Evolutionary conservation across 2,329 filamentous ascomycete species (phyloP).

Genomic region (Coleophoma cylindrospora): DNA sequence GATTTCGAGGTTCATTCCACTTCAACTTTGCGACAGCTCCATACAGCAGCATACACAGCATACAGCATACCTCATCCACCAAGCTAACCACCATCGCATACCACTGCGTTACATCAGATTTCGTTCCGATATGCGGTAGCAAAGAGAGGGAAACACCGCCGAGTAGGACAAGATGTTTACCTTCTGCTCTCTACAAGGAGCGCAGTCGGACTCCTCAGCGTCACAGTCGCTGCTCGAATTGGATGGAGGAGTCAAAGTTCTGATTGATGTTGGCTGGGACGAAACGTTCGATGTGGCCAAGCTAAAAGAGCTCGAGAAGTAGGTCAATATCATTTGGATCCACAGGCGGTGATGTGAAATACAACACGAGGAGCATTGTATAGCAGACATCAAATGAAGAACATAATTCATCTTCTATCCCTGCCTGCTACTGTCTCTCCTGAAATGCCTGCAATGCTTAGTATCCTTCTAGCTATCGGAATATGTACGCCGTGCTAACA

Average conservation of each 20-base stretch:
- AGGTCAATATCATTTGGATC: conserved; percentile 27
- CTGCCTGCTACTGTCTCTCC: conserved; percentile 6
- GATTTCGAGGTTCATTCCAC: not conserved
- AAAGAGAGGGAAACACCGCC: no score
- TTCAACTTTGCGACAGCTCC: no score
- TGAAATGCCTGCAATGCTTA: conserved; percentile 1
- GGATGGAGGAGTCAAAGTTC: conserved; percentile 91
- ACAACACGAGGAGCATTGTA: conserved; percentile 10
- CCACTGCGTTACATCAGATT: no score
- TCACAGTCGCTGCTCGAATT: conserved; percentile 96
- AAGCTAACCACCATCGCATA: no score
- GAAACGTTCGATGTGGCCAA: conserved; percentile 79
- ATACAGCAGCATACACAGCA: no score
- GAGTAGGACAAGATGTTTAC: conserved; percentile 70
- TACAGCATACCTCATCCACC: no score
- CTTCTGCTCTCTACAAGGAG: conserved; percentile 87
- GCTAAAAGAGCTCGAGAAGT: conserved; percentile 88
- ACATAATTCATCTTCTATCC: conserved; percentile 11
- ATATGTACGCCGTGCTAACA: conserved; percentile 8
- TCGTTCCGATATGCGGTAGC: no score
- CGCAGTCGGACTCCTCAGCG: conserved; percentile 78
- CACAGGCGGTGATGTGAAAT: conserved; percentile 2
- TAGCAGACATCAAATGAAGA: conserved; percentile 23
- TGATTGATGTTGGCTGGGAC: conserved; percentile 95
- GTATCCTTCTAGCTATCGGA: no score